Base-by-base conservation (phyloP, 768 basidiomycete genomes). In the Mycena sanguinolenta region DNA sequence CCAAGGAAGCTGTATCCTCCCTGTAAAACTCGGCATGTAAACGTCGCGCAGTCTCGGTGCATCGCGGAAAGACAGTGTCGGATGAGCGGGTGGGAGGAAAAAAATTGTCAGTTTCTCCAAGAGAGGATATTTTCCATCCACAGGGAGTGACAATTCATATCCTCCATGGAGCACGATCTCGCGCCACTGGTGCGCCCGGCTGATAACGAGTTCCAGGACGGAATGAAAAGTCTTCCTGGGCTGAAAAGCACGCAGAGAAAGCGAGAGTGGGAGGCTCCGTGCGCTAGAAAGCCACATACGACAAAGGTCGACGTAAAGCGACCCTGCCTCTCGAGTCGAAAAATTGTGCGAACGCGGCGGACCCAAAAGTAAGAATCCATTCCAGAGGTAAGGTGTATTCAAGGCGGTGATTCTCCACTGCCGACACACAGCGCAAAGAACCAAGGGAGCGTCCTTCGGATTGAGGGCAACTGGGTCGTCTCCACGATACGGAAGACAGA, bases 251-350 rank as follows among this genome's bases (percentile, higher is more conserved):
- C n/a, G n/a, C n/a, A n/a, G n/a, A n/a, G n/a, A n/a, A n/a, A n/a
- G n/a, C n/a, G n/a, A n/a, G n/a, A 59, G 13, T 21, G 58, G 58
- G 10, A 28, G 44, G 38, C 19, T 7, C 28, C 28, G 27, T 7
- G 58, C 59, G 30, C 59, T 28, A n/a, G 42, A 46, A n/a, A 60
- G 28, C 59, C 59, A 60, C 27, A 8, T 28, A 19, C 44, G 59
- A 6, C 59, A 60, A n/a, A 60, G 39, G 5, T 60, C 42, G 19
- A 60, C 30, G 19, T 60, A 60, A 2, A 27, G 42, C 27, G 27
- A 5, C 9, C 10, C 27, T 3, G 42, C 7, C 21, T 39, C n/a
- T 39, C n/a, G n/a, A n/a, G n/a, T n/a, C n/a, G n/a, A n/a, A n/a
- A 14, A 25, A n/a, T 13, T 3, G 58, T 28, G 3, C 27, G 42